Conservation (phyloP, 2,329 filamentous ascomycete species). For the Ambrosiella beaveri region DNA sequence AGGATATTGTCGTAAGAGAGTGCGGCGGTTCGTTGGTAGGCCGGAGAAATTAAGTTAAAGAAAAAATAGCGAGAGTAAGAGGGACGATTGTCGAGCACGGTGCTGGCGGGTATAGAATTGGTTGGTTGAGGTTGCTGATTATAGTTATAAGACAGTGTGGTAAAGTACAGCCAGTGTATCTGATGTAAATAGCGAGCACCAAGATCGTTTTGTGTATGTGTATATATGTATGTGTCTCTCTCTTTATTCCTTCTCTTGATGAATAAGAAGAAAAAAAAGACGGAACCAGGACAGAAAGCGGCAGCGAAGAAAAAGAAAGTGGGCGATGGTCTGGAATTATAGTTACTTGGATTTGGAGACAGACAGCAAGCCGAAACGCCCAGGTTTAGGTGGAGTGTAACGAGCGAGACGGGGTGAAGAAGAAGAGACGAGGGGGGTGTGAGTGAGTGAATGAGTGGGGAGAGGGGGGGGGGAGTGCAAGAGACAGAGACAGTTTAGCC, state of each 20-base stretch:
- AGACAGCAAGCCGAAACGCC: not conserved
- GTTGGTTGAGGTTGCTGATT: no score
- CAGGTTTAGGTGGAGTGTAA: not conserved
- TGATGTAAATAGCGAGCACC: not conserved
- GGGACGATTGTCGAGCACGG: not conserved
- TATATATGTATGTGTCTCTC: not conserved
- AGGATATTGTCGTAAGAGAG: not conserved
- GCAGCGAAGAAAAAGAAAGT: conserved; percentile 1
- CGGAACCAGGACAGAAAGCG: not conserved
- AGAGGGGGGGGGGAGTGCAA: not conserved
- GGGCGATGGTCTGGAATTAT: conserved; percentile 10
- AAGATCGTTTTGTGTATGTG: not conserved
- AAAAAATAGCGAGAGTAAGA: not conserved
- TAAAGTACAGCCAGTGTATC: conserved; percentile 5
- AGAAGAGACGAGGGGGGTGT: not conserved
- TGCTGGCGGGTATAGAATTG: not conserved
- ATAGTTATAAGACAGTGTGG: not conserved
- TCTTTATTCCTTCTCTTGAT: not conserved
- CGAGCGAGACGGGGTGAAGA: not conserved
- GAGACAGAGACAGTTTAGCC: not conserved
- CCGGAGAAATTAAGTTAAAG: not conserved
- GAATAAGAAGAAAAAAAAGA: not conserved
- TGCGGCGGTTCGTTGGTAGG: not conserved
- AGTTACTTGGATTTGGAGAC: not conserved
- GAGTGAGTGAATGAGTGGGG: not conserved